Evolutionary conservation across 176 grass and related monocot species (phyloP), one percentile per base, ranked within the genome.

Genomic region (Oryza meridionalis): DNA sequence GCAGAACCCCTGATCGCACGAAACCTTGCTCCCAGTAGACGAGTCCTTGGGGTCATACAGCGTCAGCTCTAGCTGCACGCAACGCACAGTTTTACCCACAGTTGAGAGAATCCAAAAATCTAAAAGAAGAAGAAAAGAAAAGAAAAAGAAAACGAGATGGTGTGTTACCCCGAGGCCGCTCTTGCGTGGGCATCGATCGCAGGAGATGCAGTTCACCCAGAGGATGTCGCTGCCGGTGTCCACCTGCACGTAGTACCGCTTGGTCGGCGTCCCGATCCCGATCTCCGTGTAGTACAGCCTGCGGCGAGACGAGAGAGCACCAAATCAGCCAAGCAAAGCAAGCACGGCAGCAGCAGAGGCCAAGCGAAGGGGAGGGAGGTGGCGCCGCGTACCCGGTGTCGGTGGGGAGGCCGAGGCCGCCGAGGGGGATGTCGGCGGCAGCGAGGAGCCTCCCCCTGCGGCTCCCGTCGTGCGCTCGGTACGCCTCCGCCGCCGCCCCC

Each of bases 191-290:
- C 93, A 98, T 13, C 70, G 78, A 15, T 73, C 81, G 80, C 96
- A 98, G 51, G 87, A 53, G 87, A 92, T 83, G 87, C 93, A 98
- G 51, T 98, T 98, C 14, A 95, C 91, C 93, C 93, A 98, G 44
- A 98, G 89, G 42, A 98, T 87, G 83, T 98, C 96, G 70, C 93
- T 98, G 72, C 96, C 96, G 7, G 96, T 98, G 69, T 98, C 96
- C 65, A 98, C 89, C 92, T 95, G 96, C 53, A 98, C 87, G 72
- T 92, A 95, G 82, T 73, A 95, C 6, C 68, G 74, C 76, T 89
- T 95, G 67, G 91, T 59, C 67, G 96, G 96, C 77, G 91, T 94
- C 77, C 96, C 96, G 64, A 95, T 75, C 83, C 81, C 91, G 68
- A 98, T 95, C 80, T 95, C 83, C 40, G 93, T 87, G 75, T 77